A percentile compares a stretch with the other conserved stretches of the same genome.
phyloP scores from a whole-genome alignment of 2,329 filamentous ascomycete genomes.

The Colletotrichum musicola region DNA sequence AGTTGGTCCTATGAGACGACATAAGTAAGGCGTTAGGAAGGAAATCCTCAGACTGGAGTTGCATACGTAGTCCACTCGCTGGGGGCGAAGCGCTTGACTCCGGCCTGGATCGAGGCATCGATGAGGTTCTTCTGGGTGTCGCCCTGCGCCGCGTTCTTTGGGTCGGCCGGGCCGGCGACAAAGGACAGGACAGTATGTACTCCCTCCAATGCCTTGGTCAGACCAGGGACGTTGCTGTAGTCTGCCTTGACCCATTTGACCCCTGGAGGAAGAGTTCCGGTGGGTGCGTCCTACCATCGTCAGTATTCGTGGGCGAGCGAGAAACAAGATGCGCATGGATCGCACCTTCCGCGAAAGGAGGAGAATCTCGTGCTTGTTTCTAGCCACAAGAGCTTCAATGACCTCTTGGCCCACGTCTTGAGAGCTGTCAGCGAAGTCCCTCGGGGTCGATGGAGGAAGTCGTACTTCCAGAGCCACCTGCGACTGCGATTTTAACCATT shows the following conservation, averaged over 20 bases:
- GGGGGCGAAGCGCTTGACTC: conserved; percentile 72
- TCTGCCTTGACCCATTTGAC: conserved; percentile 57
- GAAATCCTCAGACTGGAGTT: not conserved
- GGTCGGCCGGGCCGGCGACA: conserved; percentile 45
- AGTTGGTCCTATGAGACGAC: conserved; percentile 19
- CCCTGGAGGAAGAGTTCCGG: conserved; percentile 38
- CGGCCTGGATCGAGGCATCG: conserved; percentile 69
- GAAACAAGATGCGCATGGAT: not conserved
- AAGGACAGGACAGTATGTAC: conserved; percentile 68
- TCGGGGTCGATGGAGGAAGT: fast-evolving
- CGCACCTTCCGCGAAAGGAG: conserved; percentile 62
- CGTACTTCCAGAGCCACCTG: conserved; percentile 42
- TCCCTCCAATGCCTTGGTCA: conserved; percentile 56
- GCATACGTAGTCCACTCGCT: conserved; percentile 66
- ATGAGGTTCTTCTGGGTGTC: conserved; percentile 67
- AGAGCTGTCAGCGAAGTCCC: not conserved
- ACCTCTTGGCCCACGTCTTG: conserved; percentile 66
- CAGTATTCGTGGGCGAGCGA: not conserved
- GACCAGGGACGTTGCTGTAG: conserved; percentile 55
- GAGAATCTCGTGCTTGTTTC: conserved; percentile 64
- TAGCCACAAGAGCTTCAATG: conserved; percentile 61
- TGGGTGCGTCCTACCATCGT: conserved; percentile 42
- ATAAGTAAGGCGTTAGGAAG: not conserved
- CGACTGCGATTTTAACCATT: conserved; percentile 45
- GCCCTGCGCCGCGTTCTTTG: conserved; percentile 57